Percentiles rank a stretch among this genome's conserved stretches.
phyloP scores from a whole-genome alignment of 371 early-diverging fungal genomes.

The Dinochytrium kinnereticum region DNA sequence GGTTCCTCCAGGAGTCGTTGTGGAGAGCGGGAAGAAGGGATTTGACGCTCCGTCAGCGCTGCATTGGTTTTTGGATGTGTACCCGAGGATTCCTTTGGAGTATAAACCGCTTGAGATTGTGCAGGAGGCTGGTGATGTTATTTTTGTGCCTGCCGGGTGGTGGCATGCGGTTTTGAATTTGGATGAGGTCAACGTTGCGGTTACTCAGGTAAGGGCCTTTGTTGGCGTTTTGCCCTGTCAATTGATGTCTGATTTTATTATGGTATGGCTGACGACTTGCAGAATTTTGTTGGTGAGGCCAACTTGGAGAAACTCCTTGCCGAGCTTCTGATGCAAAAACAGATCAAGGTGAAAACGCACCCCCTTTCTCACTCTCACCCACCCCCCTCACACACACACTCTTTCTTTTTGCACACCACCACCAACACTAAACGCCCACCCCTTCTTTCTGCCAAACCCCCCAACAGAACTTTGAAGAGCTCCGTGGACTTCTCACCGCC shows the following conservation, averaged over 20 bases:
- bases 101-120: slow-evolving; percentile 21
- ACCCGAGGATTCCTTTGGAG: slow-evolving; percentile 6
- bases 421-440: no score
- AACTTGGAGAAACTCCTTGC: slow-evolving; percentile 11
- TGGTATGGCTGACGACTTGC: neutral
- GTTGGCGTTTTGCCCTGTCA: no score
- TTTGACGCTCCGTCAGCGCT: slow-evolving; percentile 1
- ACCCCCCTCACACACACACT: no score
- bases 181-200: slow-evolving; percentile 18
- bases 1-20: neutral
- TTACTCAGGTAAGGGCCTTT: slow-evolving; percentile 7
- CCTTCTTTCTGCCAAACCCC: neutral
- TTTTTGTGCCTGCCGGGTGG: slow-evolving; percentile 36
- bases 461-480: slow-evolving; percentile 1
- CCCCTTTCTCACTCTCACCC: neutral
- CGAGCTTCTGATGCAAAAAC: slow-evolving; percentile 5
- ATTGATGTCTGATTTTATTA: neutral
- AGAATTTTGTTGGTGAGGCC: slow-evolving; percentile 15
- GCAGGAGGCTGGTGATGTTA: slow-evolving; percentile 26
- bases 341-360: slow-evolving; percentile 21
- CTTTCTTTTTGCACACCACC: no score
- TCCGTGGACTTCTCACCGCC: slow-evolving; percentile 12
- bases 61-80: slow-evolving; percentile 16
- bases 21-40: neutral
- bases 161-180: slow-evolving; percentile 36